Conservation (phyloP, 129 eudicot species). For the Deinandra increscens region DNA sequence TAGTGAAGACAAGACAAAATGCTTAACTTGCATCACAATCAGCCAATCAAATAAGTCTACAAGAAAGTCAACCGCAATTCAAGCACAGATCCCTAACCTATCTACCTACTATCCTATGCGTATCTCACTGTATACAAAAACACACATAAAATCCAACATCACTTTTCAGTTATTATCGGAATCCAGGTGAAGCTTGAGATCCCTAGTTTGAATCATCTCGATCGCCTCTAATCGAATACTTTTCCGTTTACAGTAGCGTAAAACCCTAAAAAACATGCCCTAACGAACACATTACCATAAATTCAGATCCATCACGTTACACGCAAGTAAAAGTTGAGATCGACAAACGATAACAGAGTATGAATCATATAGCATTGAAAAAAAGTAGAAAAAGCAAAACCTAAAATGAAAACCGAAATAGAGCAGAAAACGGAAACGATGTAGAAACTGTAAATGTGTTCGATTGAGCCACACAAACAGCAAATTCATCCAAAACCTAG, state of each 20-base stretch:
- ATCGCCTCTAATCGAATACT: not conserved
- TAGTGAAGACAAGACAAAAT: not conserved
- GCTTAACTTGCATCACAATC: not conserved
- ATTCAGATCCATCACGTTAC: conserved; percentile 3
- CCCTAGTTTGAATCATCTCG: conserved; percentile 12
- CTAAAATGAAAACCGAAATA: not conserved
- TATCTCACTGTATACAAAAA: not conserved
- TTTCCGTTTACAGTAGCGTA: not conserved
- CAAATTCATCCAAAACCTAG: conserved; percentile 16
- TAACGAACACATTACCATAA: not conserved
- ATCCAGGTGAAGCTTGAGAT: conserved; percentile 14
- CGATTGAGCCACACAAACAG: not conserved
- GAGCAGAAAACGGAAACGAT: not conserved
- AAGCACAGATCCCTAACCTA: conserved; percentile 21
- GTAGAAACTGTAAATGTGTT: not conserved
- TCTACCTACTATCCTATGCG: not conserved
- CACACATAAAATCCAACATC: conserved; percentile 11
- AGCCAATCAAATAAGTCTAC: not conserved
- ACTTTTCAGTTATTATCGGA: not conserved
- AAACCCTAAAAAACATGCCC: conserved; percentile 9
- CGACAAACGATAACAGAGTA: not conserved
- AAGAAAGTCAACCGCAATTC: conserved; percentile 22
- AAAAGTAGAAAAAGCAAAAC: not conserved
- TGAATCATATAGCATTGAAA: not conserved
- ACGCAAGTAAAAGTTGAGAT: not conserved